These are phyloP conservation scores for Pseudozyma flocculosa DNA, from an alignment of 1,284 basidiomycete genomes.

Conservation along the genomic window DNA sequence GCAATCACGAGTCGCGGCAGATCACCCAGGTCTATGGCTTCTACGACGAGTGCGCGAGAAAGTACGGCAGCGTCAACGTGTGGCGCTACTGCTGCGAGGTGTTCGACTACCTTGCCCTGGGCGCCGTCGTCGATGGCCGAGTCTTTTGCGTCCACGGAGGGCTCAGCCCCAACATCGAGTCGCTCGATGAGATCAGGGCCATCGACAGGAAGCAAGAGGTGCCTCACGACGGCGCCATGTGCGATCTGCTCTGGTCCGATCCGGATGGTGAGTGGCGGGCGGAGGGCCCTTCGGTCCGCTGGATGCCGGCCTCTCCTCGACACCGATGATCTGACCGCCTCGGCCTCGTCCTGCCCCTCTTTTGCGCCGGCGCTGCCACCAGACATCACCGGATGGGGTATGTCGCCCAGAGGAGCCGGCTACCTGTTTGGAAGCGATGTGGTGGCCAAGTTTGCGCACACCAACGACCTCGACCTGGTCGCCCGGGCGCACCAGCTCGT, in stretches of 20 bases:
- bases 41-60: slow-evolving; percentile 96
- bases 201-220: slow-evolving; percentile 98
- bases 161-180: slow-evolving; percentile 64
- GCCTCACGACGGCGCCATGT: slow-evolving; percentile 99
- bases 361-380: slow-evolving; percentile 2
- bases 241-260: slow-evolving; percentile 97
- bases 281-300: no score
- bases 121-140: slow-evolving; percentile 89
- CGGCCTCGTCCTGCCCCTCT: slow-evolving; percentile 4
- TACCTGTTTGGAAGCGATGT: slow-evolving; percentile 93
- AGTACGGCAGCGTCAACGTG: slow-evolving; percentile 92
- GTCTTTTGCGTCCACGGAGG: slow-evolving; percentile 94
- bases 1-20: slow-evolving; percentile 98
- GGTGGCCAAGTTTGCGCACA: slow-evolving; percentile 82
- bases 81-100: slow-evolving; percentile 99
- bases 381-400: slow-evolving; percentile 67
- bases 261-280: slow-evolving; percentile 73
- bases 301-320: no score
- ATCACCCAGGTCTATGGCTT: slow-evolving; percentile 96
- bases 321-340: background rate
- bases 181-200: slow-evolving; percentile 70
- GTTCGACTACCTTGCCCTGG: slow-evolving; percentile 92
- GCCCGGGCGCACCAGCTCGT: slow-evolving; percentile 96
- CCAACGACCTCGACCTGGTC: slow-evolving; percentile 90
- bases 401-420: slow-evolving; percentile 94